Conservation (phyloP, 208 protist species). For the Crithidia bombi region DNA sequence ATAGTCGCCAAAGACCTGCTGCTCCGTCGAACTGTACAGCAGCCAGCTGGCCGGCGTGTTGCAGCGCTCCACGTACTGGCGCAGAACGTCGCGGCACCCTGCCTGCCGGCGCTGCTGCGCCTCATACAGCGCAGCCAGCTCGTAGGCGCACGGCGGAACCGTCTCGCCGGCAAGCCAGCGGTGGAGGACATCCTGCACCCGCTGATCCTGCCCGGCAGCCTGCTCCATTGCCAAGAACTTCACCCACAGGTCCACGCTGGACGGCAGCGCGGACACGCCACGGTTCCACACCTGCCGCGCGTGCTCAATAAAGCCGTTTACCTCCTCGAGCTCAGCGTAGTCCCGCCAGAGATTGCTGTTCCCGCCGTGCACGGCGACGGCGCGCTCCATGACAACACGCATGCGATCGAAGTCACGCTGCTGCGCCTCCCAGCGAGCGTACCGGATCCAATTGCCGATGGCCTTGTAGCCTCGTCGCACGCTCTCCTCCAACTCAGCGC, state of each 20-base stretch:
- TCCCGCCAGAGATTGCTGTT: slow-evolving; percentile 94
- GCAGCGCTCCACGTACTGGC: slow-evolving; percentile 68
- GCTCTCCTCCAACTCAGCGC: slow-evolving; percentile 96
- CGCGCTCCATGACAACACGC: slow-evolving; percentile 96
- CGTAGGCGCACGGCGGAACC: slow-evolving; percentile 85
- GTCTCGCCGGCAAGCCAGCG: slow-evolving; percentile 91
- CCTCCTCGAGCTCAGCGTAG: slow-evolving; percentile 99
- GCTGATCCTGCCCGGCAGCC: slow-evolving; percentile 91
- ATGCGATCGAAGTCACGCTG: slow-evolving; percentile 96
- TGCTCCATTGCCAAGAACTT: slow-evolving; percentile 97
- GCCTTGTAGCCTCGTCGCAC: slow-evolving; percentile 81
- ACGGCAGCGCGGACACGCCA: slow-evolving; percentile 95
- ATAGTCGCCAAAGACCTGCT: slow-evolving; percentile 56
- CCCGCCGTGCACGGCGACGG: slow-evolving; percentile 87
- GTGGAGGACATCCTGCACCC: slow-evolving; percentile 93
- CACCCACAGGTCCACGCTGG: slow-evolving; percentile 97
- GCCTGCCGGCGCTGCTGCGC: slow-evolving; percentile 38
- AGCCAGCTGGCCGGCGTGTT: slow-evolving; percentile 85
- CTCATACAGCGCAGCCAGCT: slow-evolving; percentile 95
- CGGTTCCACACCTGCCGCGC: slow-evolving; percentile 98
- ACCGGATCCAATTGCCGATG: slow-evolving; percentile 95
- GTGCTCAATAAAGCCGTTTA: slow-evolving; percentile 95
- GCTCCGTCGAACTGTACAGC: slow-evolving; percentile 90
- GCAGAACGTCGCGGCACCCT: slow-evolving; percentile 60
- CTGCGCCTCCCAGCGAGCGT: slow-evolving; percentile 97